Base-by-base conservation (phyloP, 1,284 basidiomycete species). In the Irpex lacteus region DNA sequence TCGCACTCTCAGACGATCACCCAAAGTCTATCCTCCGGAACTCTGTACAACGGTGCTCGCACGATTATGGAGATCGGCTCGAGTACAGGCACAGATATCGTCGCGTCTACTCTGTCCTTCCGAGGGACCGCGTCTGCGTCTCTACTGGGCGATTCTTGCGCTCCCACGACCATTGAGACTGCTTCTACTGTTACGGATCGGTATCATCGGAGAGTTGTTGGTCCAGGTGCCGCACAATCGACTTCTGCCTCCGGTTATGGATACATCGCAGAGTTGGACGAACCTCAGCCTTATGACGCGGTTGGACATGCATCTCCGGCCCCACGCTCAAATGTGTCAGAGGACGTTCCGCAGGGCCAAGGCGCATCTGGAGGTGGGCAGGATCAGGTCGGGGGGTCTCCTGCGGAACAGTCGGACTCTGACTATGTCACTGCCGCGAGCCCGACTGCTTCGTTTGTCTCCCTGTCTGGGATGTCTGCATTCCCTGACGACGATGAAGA, bases 1-100 rank as follows among this genome's bases (percentile, higher is more conserved):
- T 32, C 52, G 0, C 9, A 19, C 52, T 53, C 52, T 19, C 52
- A 53, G 21, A 11, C 38, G 5, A 60, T 59, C 38, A 26, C 40
- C 40, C 40, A 47, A n/a, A 47, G 40, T 7, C 40, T 47, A n/a
- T 58, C 61, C 13, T n/a, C 55, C 2, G 44, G 59, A 11, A 37
- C 49, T n/a, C 49, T 34, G 15, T 64, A 59, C 38, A 26, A 37
- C 13, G n/a, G 53, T 44, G 57, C 21, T 2, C 57, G 53, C 8
- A 63, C 59, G 37, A 19, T 62, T 8, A 36, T 65, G 21, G 64
- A 59, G n/a, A 54, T 65, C 52, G 64, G 60, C 37, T 62, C 60
- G 6, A 58, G 64, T 44, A 62, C 64, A 11, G 64, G 64, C 15
- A 65, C 64, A 4, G 61, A 65, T 40, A 52, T 65, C 44, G 61